Percentiles rank a stretch among this genome's conserved stretches.
Evolutionary conservation across 2,329 filamentous ascomycete species (phyloP).

Genomic region (Delphinella strobiligena): DNA sequence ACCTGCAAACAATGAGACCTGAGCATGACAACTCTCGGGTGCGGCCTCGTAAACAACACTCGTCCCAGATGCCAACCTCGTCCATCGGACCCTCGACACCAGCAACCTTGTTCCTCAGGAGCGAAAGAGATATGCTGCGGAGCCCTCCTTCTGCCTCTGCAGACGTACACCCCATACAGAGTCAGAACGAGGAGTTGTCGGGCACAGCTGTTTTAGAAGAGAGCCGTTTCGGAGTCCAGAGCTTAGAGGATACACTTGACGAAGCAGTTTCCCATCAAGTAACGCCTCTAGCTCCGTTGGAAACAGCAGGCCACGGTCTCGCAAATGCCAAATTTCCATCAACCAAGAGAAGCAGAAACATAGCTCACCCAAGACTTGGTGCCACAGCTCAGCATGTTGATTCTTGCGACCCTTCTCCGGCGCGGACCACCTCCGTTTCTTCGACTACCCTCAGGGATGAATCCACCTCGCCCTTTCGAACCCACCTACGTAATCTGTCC

Average conservation of each 20-base stretch:
- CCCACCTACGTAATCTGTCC: slow-evolving; percentile 17
- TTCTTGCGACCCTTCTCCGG: slow-evolving; percentile 16
- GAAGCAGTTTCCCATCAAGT: slow-evolving; percentile 26
- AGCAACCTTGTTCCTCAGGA: slow-evolving; percentile 49
- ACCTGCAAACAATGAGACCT: too few relatives aligned
- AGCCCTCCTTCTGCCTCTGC: slow-evolving; percentile 6
- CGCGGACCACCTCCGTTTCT: slow-evolving; percentile 10
- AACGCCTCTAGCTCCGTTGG: slow-evolving; percentile 13
- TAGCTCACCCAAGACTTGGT: slow-evolving; percentile 22
- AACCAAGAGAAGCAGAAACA: slow-evolving; percentile 21
- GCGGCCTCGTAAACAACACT: too few relatives aligned
- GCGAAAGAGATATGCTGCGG: slow-evolving; percentile 37
- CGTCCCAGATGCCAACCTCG: too few relatives aligned
- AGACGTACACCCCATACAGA: too few relatives aligned
- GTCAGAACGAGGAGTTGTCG: slow-evolving; percentile 11
- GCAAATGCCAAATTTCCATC: slow-evolving; percentile 10
- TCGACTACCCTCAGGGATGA: slow-evolving; percentile 15
- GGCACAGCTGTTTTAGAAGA: slow-evolving; percentile 18
- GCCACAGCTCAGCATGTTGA: slow-evolving; percentile 22
- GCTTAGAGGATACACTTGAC: slow-evolving; percentile 41
- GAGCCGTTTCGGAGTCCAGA: slow-evolving; percentile 45
- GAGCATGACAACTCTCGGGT: too few relatives aligned
- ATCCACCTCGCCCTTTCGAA: slow-evolving; percentile 15
- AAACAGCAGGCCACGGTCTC: slow-evolving; percentile 1
- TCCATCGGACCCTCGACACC: slow-evolving; percentile 29